A percentile compares a stretch with the other conserved stretches of the same genome.
Conservation (phyloP, 148 eudicot genomes). For the Selenicereus undatus region DNA sequence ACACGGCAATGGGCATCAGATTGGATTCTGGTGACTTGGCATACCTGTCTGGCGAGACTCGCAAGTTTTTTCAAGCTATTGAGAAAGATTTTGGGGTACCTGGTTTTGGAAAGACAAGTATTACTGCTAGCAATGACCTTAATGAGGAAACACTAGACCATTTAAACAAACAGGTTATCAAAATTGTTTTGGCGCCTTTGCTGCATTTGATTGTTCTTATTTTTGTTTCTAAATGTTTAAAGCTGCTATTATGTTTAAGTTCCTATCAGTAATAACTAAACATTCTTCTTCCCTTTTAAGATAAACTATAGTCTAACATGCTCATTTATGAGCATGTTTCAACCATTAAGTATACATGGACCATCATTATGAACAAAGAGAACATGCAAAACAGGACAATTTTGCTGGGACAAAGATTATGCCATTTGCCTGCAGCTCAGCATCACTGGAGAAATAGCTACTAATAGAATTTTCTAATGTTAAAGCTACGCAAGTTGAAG, state of each 20-base stretch:
- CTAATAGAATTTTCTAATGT: background rate
- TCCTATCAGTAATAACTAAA: background rate
- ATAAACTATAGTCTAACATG: background rate
- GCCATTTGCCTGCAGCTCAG: constrained; percentile 8
- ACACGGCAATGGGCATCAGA: constrained; percentile 85
- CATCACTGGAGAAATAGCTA: background rate
- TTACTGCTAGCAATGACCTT: constrained; percentile 96
- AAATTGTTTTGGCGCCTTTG: background rate
- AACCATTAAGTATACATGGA: background rate
- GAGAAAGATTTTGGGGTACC: constrained; percentile 77
- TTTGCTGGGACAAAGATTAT: background rate
- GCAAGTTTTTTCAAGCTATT: constrained; percentile 67
- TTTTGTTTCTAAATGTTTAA: background rate
- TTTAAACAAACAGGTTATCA: constrained; percentile 82
- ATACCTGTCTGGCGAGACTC: constrained; percentile 78
- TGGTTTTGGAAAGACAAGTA: constrained; percentile 70
- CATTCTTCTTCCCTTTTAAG: background rate
- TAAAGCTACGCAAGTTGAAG: background rate
- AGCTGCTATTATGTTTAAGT: background rate
- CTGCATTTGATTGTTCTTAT: background rate
- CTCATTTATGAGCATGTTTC: background rate
- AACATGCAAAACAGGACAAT: background rate
- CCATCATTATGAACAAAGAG: background rate
- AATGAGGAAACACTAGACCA: constrained; percentile 97
- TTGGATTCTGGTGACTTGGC: constrained; percentile 98